Base-by-base conservation (phyloP, 768 basidiomycete genomes). In the Hygrocybe coccinea region DNA sequence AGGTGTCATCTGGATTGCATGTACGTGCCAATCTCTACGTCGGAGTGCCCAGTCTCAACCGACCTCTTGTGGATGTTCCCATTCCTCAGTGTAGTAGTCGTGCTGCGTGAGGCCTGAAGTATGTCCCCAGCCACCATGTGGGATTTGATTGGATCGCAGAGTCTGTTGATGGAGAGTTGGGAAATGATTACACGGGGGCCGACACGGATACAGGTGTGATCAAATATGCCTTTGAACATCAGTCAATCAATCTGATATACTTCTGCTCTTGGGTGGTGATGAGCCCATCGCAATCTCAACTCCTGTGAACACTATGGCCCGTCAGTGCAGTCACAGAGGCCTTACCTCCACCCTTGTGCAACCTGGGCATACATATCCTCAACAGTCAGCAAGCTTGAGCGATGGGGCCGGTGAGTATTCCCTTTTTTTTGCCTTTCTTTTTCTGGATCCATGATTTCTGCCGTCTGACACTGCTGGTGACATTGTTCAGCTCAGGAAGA, bases 361-460 rank as follows among this genome's bases (percentile, higher is more conserved):
- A 55, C 79, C 80, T 33, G 72, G 74, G 8, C 72, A 62, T 56
- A 74, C 75, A 15, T 80, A 86, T 36, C 81, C 85, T 48, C 75
- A 87, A 54, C 78, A 87, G 54, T 89, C 87, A 17, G 85, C 86
- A 12, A 89, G 87, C 67, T 71, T 90, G 49, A 89, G 86, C 63
- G 86, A 89, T 64, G 81, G 83, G 29, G 65, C 77, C 21, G 67
- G 77, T 77, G 60, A 55, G 76, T 65, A 12, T 57, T 24, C 24
- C 9, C 38, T 52, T 39, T 38, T 41, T 37, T 19, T 45, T 25
- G 54, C 34, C 50, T 51, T 51, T 46, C 9, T 61, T 62, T 62
- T 57, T 39, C 59, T 58, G 59, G 34, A 48, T 34, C 14, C 10
- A 11, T 50, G 35, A n/a, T 35, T 14, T 15, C 15, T 36, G 15